Conservation (phyloP, 495 filamentous ascomycete species). For the Aspergillus carlsbadensis region DNA sequence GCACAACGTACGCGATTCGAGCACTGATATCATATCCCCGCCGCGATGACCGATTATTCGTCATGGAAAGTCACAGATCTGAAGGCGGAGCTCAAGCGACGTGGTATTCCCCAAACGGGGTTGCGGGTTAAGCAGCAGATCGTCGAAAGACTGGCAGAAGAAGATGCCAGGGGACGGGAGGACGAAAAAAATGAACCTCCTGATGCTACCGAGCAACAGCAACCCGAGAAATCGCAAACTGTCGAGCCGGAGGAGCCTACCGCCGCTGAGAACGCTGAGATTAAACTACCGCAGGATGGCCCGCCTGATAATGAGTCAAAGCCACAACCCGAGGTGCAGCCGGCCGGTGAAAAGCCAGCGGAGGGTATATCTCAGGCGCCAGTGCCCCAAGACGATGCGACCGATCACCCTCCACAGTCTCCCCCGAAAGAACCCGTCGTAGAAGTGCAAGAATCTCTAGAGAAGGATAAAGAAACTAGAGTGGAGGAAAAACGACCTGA, state of each 20-base stretch:
- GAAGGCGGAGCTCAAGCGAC: constrained; percentile 52
- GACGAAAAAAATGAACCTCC: constrained; percentile 18
- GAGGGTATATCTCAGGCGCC: not conserved
- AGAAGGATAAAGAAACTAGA: not conserved
- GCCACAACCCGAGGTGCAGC: constrained; percentile 4
- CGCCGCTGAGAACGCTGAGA: not conserved
- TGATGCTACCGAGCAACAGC: constrained; percentile 13
- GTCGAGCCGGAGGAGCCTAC: not conserved
- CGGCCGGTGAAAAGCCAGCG: constrained; percentile 1
- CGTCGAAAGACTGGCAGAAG: constrained; percentile 46
- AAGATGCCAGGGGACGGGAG: constrained; percentile 33
- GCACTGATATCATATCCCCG: not conserved
- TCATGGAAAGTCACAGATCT: constrained; percentile 55
- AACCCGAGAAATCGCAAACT: constrained; percentile 18
- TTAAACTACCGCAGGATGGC: not conserved
- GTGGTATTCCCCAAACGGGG: constrained; percentile 50
- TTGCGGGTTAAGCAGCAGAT: constrained; percentile 50
- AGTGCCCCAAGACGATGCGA: not conserved
- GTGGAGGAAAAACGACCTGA: constrained; percentile 5
- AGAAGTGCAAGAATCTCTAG: not conserved
- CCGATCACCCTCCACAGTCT: not conserved
- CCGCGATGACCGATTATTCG: constrained; percentile 49
- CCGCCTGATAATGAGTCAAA: not conserved
- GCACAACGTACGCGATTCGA: not conserved
- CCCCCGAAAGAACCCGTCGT: not conserved